A percentile compares a stretch with the other conserved stretches of the same genome.
phyloP scores from a whole-genome alignment of 345 rosid genomes.

The Rhizophora apiculata region DNA sequence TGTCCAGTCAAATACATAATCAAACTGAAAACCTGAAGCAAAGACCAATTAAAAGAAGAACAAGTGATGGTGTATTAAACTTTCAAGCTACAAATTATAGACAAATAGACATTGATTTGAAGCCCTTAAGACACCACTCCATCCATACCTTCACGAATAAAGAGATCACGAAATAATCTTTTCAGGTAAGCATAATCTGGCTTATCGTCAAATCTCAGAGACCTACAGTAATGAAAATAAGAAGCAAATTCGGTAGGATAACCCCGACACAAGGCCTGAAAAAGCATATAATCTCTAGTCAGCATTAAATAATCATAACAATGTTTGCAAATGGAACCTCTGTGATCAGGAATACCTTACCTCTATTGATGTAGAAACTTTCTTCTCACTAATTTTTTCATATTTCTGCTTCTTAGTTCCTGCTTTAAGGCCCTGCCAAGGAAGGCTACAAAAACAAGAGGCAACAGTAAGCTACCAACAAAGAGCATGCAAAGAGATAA shows the following conservation, averaged over 20 bases:
- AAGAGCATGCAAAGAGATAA: not conserved
- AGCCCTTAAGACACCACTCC: not conserved
- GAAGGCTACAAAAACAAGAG: constrained; percentile 53
- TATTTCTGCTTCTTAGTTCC: constrained; percentile 93
- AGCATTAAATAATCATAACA: constrained; percentile 5
- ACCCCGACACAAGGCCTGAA: constrained; percentile 76
- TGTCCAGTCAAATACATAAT: constrained; percentile 95
- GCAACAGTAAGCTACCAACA: constrained; percentile 8
- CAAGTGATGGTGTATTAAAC: constrained; percentile 4
- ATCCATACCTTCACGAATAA: constrained; percentile 78
- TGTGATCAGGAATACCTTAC: constrained; percentile 28
- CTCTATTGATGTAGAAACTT: constrained; percentile 89
- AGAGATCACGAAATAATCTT: constrained; percentile 86
- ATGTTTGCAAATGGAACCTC: constrained; percentile 2
- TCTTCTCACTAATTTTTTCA: constrained; percentile 88
- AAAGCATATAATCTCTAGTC: constrained; percentile 12
- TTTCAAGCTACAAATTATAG: not conserved
- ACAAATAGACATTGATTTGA: not conserved
- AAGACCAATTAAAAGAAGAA: not conserved
- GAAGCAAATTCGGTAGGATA: constrained; percentile 92
- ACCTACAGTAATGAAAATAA: constrained; percentile 85
- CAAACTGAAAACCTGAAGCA: constrained; percentile 76
- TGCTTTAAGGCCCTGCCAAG: constrained; percentile 96
- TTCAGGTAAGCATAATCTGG: constrained; percentile 91
- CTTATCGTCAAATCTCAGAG: constrained; percentile 82